phyloP scores from a whole-genome alignment of 257 asterid genomes.

The Solanum corneliomulleri region DNA sequence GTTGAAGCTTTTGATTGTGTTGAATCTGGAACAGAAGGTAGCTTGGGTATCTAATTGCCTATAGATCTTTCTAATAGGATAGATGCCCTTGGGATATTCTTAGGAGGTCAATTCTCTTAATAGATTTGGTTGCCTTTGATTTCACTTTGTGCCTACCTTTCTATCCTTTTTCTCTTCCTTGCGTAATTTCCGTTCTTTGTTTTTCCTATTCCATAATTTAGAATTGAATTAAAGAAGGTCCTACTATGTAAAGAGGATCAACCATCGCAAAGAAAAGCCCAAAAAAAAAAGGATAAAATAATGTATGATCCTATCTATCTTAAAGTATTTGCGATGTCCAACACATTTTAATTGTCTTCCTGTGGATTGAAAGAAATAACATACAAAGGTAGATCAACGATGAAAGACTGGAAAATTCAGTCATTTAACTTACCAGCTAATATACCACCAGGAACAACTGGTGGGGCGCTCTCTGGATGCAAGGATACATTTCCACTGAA shows the following conservation, averaged over 20 bases:
- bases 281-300: background rate
- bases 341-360: background rate
- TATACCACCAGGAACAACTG: conserved; percentile 83
- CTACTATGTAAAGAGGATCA: background rate
- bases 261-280: background rate
- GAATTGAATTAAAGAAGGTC: background rate
- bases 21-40: background rate
- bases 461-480: conserved; percentile 24
- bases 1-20: background rate
- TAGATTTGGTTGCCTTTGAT: background rate
- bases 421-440: conserved; percentile 72
- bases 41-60: background rate
- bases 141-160: background rate
- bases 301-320: background rate
- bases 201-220: background rate
- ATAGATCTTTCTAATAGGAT: background rate
- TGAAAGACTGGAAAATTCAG: background rate
- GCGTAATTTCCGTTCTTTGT: background rate
- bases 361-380: background rate
- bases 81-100: background rate
- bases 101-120: background rate
- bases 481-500: conserved; percentile 81
- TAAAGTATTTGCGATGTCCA: background rate
- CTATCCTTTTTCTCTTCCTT: background rate
- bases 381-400: background rate